Evolutionary conservation across 1,284 basidiomycete species (phyloP).

Genomic region (Pseudozyma sp.): DNA sequence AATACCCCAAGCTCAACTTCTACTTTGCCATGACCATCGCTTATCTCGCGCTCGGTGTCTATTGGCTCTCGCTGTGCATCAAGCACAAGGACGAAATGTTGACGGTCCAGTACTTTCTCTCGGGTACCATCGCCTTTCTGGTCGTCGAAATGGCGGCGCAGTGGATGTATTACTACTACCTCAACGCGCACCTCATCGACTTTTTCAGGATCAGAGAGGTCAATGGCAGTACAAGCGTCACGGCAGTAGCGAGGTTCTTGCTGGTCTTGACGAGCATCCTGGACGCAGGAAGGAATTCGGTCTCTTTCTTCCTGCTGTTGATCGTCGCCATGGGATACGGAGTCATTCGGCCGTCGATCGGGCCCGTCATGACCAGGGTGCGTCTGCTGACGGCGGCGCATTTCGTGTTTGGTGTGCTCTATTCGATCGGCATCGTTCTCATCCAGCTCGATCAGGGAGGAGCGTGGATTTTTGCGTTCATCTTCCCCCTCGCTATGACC

Average conservation of each 20-base stretch:
- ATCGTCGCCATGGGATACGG: conserved; percentile 75
- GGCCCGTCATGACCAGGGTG: conserved; percentile 81
- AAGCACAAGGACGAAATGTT: conserved; percentile 78
- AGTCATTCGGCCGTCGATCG: conserved; percentile 77
- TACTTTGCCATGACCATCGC: conserved; percentile 85
- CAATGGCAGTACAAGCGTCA: conserved; percentile 46
- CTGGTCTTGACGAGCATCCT: conserved; percentile 73
- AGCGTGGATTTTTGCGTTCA: conserved; percentile 70
- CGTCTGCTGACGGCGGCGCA: conserved; percentile 82
- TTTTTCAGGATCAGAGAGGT: conserved; percentile 57
- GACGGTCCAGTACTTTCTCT: conserved; percentile 84
- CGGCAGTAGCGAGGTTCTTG: conserved; percentile 55
- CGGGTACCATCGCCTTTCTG: conserved; percentile 87
- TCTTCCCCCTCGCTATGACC: conserved; percentile 92
- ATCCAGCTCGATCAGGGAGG: conserved; percentile 79
- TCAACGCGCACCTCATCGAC: conserved; percentile 62
- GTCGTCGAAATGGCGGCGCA: conserved; percentile 89
- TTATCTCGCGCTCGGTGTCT: conserved; percentile 77
- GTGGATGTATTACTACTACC: conserved; percentile 61
- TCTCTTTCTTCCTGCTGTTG: conserved; percentile 93
- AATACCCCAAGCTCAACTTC: conserved; percentile 98
- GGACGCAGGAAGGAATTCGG: conserved; percentile 90
- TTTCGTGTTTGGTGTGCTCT: conserved; percentile 89
- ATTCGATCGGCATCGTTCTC: conserved; percentile 65
- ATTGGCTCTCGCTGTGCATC: conserved; percentile 88